Conservation (phyloP, 2,329 filamentous ascomycete species). For the Penicillium sp. region DNA sequence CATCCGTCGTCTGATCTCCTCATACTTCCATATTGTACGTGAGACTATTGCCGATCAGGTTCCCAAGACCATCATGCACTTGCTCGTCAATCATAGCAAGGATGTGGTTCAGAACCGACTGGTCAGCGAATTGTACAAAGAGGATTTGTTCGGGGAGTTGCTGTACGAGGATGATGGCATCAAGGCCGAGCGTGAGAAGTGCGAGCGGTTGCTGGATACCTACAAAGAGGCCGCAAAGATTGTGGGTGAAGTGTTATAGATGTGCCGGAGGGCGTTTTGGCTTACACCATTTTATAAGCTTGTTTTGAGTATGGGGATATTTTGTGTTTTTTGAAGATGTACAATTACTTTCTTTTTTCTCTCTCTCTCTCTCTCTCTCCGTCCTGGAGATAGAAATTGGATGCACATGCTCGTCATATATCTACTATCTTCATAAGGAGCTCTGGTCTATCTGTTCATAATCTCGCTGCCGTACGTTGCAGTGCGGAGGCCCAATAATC, state of each 20-base stretch:
- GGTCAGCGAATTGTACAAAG: constrained; percentile 93
- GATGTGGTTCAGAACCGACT: constrained; percentile 96
- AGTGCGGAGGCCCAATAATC: background rate
- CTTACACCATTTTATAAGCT: background rate
- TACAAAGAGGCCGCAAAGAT: constrained; percentile 99
- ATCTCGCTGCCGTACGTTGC: background rate
- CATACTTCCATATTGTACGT: constrained; percentile 98
- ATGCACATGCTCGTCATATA: constrained; percentile 19
- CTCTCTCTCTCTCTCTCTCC: background rate
- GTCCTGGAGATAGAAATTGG: background rate
- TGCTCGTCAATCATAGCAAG: constrained; percentile 97
- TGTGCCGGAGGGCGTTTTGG: background rate
- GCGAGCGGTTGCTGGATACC: constrained; percentile 89
- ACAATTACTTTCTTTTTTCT: constrained; percentile 16
- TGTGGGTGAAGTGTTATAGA: constrained; percentile 87
- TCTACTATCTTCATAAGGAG: background rate
- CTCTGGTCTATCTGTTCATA: background rate
- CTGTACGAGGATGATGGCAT: constrained; percentile 97
- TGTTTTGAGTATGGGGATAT: constrained; percentile 15
- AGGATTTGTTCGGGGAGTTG: constrained; percentile 84
- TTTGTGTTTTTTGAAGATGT: constrained; percentile 18
- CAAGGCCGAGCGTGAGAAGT: constrained; percentile 97
- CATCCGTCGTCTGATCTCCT: constrained; percentile 92
- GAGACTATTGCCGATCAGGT: constrained; percentile 99
- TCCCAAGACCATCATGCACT: constrained; percentile 97